Evolutionary conservation across 1,139 yeast genomes (phyloP), one percentile per base, ranked within the genome.

Genomic region (Yarrowia galli): DNA sequence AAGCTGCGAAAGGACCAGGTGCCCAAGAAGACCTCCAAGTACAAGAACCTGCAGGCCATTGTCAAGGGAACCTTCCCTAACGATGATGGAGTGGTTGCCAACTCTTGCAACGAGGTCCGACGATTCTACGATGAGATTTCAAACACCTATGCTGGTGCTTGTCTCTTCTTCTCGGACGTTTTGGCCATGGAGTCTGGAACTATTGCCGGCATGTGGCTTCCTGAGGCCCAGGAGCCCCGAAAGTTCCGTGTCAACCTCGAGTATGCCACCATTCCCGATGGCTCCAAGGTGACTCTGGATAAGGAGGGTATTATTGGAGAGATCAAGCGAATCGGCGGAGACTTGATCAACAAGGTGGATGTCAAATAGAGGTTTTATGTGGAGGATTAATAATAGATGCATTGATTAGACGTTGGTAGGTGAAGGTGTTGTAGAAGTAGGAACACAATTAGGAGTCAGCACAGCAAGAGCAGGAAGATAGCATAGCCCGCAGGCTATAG

Each of bases 221-320:
- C 97, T 4, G 80, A 84, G 10, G 80, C 85, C 25, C 75, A 84
- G 70, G 79, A 83, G 63, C 80, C 81, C 58, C 81, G 82, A 69
- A 87, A 85, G 78, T 92, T 92, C 79, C 88, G 89, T 75, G 97
- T 90, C 35, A 91, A 89, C 72, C 79, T 90, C 71, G 96, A 93
- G 32, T 88, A 87, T 73, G 89, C 92, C 72, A 84, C 89, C 65
- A 84, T 84, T 75, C 97, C 97, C 0, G 71, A 67, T 81, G 82
- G 46, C 80, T 79, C 48, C 73, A 49, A 68, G 43, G 91, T 91
- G n/a, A 80, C 80, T 61, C 80, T 92, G 68, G 92, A 93, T 77
- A 88, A 85, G 75, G 88, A 85, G n/a, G 91, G 95, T 1, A 84
- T 91, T 46, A 79, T 89, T 70, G 84, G 85, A 69, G 97, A 93